Percentiles rank a stretch among this genome's conserved stretches.
phyloP scores from a whole-genome alignment of 73 alveolate genomes.

The Paramecium biaurelia region DNA sequence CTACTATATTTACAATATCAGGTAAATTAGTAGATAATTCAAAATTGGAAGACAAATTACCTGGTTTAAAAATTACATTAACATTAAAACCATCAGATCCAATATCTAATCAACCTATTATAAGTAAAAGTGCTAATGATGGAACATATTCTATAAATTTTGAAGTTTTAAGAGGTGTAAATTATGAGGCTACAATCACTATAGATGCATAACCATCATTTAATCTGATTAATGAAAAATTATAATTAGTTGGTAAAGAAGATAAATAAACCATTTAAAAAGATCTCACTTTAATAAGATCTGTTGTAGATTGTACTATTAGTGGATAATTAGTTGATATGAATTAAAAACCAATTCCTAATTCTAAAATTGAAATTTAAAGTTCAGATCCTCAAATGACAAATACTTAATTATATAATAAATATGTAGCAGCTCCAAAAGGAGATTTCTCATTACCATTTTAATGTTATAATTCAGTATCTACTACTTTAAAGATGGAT shows the following conservation, averaged over 20 bases:
- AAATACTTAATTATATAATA: neutral
- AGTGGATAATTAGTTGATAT: neutral
- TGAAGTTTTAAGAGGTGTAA: neutral
- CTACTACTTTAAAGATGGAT: neutral
- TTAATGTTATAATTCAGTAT: neutral
- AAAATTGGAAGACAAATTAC: neutral
- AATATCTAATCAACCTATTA: neutral
- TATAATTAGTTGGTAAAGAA: neutral
- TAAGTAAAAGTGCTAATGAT: neutral
- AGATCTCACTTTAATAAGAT: neutral
- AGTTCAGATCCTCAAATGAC: conserved; percentile 7
- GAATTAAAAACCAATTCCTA: neutral
- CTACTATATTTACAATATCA: neutral
- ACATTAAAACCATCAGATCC: conserved; percentile 11
- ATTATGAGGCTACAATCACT: conserved; percentile 4
- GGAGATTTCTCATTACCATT: conserved; percentile 10
- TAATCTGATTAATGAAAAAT: neutral
- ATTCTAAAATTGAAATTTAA: neutral
- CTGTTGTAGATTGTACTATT: neutral
- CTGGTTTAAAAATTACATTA: neutral
- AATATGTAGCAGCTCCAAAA: neutral
- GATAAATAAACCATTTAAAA: neutral
- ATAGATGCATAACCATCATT: conserved; percentile 24
- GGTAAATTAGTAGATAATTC: neutral
- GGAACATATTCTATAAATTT: neutral